Conservation (phyloP, 768 basidiomycete species). For the Gymnopilus dilepis region DNA sequence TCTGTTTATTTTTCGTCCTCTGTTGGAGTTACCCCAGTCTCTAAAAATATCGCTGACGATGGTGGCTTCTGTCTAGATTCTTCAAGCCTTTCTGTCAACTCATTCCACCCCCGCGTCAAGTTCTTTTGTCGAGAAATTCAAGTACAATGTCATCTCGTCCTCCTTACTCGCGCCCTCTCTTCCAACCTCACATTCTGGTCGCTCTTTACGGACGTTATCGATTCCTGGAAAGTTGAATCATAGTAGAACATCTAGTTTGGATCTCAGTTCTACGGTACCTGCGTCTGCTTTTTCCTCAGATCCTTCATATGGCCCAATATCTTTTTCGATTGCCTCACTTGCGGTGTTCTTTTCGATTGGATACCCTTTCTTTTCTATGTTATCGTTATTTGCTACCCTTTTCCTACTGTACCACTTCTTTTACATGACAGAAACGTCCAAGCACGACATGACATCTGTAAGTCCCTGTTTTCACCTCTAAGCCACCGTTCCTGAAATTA, state of each 20-base stretch:
- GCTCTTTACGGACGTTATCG: slow-evolving; percentile 36
- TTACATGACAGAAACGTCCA: slow-evolving; percentile 38
- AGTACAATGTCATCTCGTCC: slow-evolving; percentile 83
- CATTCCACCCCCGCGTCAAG: slow-evolving; percentile 41
- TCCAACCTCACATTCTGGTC: slow-evolving; percentile 42
- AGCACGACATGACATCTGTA: slow-evolving; percentile 61
- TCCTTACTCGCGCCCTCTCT: slow-evolving; percentile 69
- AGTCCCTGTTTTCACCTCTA: slow-evolving; percentile 29
- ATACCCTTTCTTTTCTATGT: slow-evolving; percentile 45
- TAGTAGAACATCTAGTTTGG: slow-evolving; percentile 49
- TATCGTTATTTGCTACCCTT: slow-evolving; percentile 43
- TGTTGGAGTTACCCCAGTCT: slow-evolving; percentile 12
- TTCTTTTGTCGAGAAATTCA: slow-evolving; percentile 79
- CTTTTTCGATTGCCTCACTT: slow-evolving; percentile 42
- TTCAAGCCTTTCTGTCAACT: slow-evolving; percentile 42
- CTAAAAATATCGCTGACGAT: slow-evolving; percentile 17
- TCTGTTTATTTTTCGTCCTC: background rate
- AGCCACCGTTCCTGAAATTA: slow-evolving; percentile 2
- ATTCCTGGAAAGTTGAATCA: slow-evolving; percentile 55
- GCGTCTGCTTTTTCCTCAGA: slow-evolving; percentile 35
- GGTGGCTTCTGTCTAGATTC: slow-evolving; percentile 35
- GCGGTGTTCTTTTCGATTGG: slow-evolving; percentile 49
- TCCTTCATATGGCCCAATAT: slow-evolving; percentile 44
- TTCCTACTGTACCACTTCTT: slow-evolving; percentile 43
- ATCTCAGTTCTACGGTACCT: slow-evolving; percentile 24